Evolutionary conservation across 805 yeast genomes (phyloP), one percentile per base, ranked within the genome.

Genomic region (Tetrapisispora fleetii): DNA sequence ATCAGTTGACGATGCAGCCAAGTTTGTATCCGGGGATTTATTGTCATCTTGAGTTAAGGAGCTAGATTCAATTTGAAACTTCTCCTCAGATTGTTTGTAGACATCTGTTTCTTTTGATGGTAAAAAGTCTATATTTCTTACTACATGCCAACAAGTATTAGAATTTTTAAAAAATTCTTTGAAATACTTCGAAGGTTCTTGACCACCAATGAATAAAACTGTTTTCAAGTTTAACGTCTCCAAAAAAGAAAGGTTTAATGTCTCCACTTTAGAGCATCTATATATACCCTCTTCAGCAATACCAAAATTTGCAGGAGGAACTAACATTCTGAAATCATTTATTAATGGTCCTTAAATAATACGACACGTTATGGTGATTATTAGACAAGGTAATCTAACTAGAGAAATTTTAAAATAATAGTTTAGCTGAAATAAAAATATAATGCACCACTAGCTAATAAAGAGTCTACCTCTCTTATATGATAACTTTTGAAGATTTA

Each of bases 251-350:
- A 82, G 73, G 62, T 85, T 83, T 49, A 85, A 79, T 1, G 86
- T 78, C 50, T 85, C 91, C 11, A 91, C 67, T 56, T 81, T 80
- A 4, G 93, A 76, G 58, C 96, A 86, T 47, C 97, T 74, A 67
- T 85, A 83, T 1, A 91, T 70, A 0, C 95, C 95, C 24, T 83
- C 81, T 66, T 93, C 97, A 4, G 90, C 96, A 30, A 88, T 73
- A 0, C 96, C 95, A 69, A 85, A 93, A 62, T 85, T 86, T 44
- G 88, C 91, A 1, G 99, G 98, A 1, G 96, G 95, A 0, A 90
- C 86, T 32, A 89, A 72, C 96, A 89, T 88, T 21, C 19, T 19
- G 3, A 13, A 32, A 13, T 14, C n/a, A 32, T 24, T 24, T 24
- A 24, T 8, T 24, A 24, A 24, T 24, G 8, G 28, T 24, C 8